phyloP scores from a whole-genome alignment of 768 basidiomycete species.

The Agrocybe praecox region DNA sequence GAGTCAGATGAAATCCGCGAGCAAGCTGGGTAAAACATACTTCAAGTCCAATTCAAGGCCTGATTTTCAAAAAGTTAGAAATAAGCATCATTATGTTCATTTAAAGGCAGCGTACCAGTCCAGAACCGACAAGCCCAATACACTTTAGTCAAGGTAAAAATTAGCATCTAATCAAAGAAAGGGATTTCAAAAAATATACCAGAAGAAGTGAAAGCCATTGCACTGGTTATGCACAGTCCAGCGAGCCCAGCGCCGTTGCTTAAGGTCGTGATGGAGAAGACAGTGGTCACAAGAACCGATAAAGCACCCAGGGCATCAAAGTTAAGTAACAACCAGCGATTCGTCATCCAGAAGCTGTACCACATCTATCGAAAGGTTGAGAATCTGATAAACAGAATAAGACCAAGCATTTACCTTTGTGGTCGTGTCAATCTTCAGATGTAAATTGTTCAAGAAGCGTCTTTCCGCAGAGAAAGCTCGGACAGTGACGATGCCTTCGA shows the following conservation, averaged over 20 bases:
- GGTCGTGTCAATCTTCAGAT: constrained; percentile 74
- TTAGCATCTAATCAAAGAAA: background rate
- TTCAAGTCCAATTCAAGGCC: constrained; percentile 76
- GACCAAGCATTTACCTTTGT: constrained; percentile 52
- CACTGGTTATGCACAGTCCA: constrained; percentile 76
- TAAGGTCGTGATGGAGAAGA: constrained; percentile 72
- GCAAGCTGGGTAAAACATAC: constrained; percentile 40
- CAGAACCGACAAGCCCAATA: constrained; percentile 58
- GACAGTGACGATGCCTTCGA: constrained; percentile 92
- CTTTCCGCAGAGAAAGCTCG: constrained; percentile 86
- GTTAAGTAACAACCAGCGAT: constrained; percentile 81
- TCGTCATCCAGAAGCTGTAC: constrained; percentile 91
- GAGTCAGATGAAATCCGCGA: background rate
- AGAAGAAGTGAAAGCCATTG: constrained; percentile 51
- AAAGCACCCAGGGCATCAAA: constrained; percentile 80
- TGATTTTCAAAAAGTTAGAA: constrained; percentile 36
- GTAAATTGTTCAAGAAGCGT: constrained; percentile 75
- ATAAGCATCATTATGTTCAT: background rate
- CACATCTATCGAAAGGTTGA: constrained; percentile 55
- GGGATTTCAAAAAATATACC: constrained; percentile 21
- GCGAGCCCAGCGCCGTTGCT: constrained; percentile 60
- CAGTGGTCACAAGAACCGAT: constrained; percentile 72
- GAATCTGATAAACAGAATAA: background rate
- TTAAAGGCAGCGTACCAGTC: constrained; percentile 33
- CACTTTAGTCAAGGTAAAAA: constrained; percentile 25